A percentile compares a stretch with the other conserved stretches of the same genome.
These are phyloP conservation scores for Dioscorea zingiberensis DNA, from an alignment of 106 monocot genomes.

Conservation along the genomic window DNA sequence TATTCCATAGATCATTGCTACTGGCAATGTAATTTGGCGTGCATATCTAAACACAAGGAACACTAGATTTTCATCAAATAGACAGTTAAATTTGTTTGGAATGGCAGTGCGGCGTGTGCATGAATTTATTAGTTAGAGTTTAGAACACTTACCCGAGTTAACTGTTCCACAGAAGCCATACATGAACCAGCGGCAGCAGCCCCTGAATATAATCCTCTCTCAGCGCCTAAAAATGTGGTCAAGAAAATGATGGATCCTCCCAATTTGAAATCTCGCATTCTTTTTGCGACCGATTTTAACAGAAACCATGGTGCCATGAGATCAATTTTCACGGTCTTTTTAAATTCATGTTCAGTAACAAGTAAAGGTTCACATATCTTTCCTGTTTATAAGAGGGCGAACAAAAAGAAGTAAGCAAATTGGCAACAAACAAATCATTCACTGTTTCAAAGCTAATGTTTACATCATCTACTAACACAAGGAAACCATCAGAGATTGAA, in stretches of 20 bases:
- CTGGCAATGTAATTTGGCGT: too few species aligned
- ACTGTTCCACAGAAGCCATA: constrained; percentile 67
- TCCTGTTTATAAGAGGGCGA: constrained; percentile 27
- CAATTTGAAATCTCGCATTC: constrained; percentile 57
- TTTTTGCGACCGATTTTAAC: constrained; percentile 60
- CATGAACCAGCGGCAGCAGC: constrained; percentile 77
- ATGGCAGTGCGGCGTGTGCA: too few species aligned
- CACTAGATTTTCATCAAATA: too few species aligned
- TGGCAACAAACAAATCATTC: too few species aligned
- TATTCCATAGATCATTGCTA: too few species aligned
- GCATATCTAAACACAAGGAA: too few species aligned
- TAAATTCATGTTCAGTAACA: constrained; percentile 58
- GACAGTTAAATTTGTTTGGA: too few species aligned
- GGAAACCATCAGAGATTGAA: background rate
- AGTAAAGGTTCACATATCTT: constrained; percentile 56
- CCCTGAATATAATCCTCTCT: constrained; percentile 87
- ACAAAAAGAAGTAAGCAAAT: background rate
- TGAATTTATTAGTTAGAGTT: background rate
- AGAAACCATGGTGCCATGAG: constrained; percentile 91
- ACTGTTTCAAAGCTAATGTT: background rate
- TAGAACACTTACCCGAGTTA: constrained; percentile 53
- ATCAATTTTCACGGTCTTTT: constrained; percentile 71
- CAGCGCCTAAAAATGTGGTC: constrained; percentile 67
- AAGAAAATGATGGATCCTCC: constrained; percentile 81
- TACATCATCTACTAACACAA: background rate